Evolutionary conservation across 257 asterid genomes (phyloP), one percentile per base, ranked within the genome.

Genomic region (Solanum appendiculatum): DNA sequence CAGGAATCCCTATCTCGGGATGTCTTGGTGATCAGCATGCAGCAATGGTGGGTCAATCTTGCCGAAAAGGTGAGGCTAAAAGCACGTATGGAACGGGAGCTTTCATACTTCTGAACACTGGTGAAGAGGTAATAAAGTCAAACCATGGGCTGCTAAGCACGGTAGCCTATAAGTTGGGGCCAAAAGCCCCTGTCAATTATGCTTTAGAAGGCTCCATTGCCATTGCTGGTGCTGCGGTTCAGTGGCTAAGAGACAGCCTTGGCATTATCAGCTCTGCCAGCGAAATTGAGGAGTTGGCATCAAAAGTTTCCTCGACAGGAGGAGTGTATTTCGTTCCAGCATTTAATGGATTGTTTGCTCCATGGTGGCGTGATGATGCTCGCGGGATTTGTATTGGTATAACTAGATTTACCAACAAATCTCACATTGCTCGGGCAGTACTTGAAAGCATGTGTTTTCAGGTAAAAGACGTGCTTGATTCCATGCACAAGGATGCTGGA

Each of bases 321-420:
- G 99, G 99, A 20, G 97, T 97, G 31, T 97, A 97, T 83, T 97
- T 97, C 21, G 99, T 97, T 39, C 99, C 99, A 4, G 99, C 99
- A 0, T 97, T 97, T 84, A 96, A 95, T 60, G 99, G 99, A 9
- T 83, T 97, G 90, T 97, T 97, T 88, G 99, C 99, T 56, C 99
- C 99, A 10, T 96, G 99, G 99, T 97, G 99, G 99, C 92, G 99
- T 16, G 99, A 97, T 75, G 99, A 97, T 88, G 99, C 99, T 80
- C 91, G 99, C 0, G 99, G 99, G 11, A 95, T 96, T 34, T 93
- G 94, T 85, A 91, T 97, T 33, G 99, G 99, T 21, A 97, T 97
- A 74, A 96, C 99, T 5, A 91, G 99, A 93, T 94, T 95, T 87
- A 95, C 99, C 4, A 94, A 95, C 88, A 97, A 97, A 87, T 94